These are phyloP conservation scores for Trypanosomatidae sp. DNA, from an alignment of 208 protist genomes.

Conservation along the genomic window DNA sequence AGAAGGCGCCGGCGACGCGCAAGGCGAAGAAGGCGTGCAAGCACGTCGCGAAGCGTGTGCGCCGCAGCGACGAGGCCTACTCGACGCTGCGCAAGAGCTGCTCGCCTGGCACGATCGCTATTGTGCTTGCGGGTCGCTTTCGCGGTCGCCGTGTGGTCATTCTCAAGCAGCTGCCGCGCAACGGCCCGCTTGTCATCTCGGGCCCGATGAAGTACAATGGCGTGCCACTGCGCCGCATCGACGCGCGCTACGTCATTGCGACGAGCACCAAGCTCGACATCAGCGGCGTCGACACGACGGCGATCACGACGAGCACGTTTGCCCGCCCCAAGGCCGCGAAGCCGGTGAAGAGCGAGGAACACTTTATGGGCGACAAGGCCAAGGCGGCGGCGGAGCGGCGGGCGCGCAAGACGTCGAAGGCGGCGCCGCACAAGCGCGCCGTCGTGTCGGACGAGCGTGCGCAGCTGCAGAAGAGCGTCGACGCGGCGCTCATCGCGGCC, in stretches of 20 bases:
- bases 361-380: constrained; percentile 76
- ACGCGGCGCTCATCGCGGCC: constrained; percentile 50
- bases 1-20: no score
- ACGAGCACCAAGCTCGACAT: constrained; percentile 97
- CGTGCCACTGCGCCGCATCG: constrained; percentile 96
- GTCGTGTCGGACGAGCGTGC: constrained; percentile 52
- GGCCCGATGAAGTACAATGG: constrained; percentile 95
- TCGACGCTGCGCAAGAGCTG: constrained; percentile 47
- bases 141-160: constrained; percentile 96
- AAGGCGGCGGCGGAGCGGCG: constrained; percentile 57
- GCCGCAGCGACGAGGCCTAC: constrained; percentile 44
- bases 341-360: constrained; percentile 61
- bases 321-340: constrained; percentile 56
- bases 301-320: constrained; percentile 59
- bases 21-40: no score
- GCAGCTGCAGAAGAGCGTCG: constrained; percentile 65
- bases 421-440: constrained; percentile 27
- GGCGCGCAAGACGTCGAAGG: constrained; percentile 65
- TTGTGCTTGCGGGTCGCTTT: constrained; percentile 94
- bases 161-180: constrained; percentile 94
- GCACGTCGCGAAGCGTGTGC: no score
- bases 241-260: constrained; percentile 96
- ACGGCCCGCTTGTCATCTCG: constrained; percentile 94
- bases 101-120: constrained; percentile 33
- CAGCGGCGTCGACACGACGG: constrained; percentile 55